Evolutionary conservation across 108 stramenopile genomes (phyloP).

Genomic region (Licmophora abbreviata): DNA sequence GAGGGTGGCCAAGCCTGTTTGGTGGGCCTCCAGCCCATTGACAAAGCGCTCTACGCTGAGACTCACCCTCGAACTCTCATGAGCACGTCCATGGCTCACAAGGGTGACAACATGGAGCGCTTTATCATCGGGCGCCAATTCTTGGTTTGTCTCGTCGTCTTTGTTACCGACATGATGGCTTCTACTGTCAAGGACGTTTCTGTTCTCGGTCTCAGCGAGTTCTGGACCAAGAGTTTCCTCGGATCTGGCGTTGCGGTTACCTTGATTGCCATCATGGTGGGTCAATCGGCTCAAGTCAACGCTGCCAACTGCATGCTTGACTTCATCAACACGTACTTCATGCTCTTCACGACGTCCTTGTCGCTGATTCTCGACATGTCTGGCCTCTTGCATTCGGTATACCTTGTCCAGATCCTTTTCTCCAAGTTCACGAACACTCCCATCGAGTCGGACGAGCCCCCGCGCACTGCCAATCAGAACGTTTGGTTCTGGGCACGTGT

Average conservation of each 20-base stretch:
- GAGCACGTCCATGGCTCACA: constrained; percentile 35
- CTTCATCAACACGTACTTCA: constrained; percentile 74
- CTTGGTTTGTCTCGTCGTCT: constrained; percentile 49
- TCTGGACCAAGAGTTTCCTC: constrained; percentile 34
- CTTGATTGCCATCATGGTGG: constrained; percentile 34
- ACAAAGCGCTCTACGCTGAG: constrained; percentile 33
- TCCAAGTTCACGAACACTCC: constrained; percentile 34
- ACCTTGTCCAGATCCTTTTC: constrained; percentile 44
- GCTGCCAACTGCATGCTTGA: constrained; percentile 70
- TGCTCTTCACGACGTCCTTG: constrained; percentile 47
- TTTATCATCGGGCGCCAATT: constrained; percentile 63
- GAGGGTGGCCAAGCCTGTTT: constrained; percentile 65
- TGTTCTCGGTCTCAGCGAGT: constrained; percentile 24
- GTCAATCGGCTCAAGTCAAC: constrained; percentile 57
- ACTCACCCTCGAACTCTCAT: constrained; percentile 38
- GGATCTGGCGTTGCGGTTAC: constrained; percentile 44
- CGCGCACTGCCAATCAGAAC: constrained; percentile 6
- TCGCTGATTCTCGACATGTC: constrained; percentile 54
- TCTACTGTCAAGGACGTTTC: constrained; percentile 24
- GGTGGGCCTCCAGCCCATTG: constrained; percentile 53
- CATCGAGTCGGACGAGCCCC: constrained; percentile 24
- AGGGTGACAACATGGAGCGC: constrained; percentile 66
- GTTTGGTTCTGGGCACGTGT: constrained; percentile 48
- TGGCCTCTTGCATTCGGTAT: constrained; percentile 64
- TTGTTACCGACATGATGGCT: constrained; percentile 43